Evolutionary conservation across 139 green algal species (phyloP).

Genomic region (Deuterostichococcus epilithicus): DNA sequence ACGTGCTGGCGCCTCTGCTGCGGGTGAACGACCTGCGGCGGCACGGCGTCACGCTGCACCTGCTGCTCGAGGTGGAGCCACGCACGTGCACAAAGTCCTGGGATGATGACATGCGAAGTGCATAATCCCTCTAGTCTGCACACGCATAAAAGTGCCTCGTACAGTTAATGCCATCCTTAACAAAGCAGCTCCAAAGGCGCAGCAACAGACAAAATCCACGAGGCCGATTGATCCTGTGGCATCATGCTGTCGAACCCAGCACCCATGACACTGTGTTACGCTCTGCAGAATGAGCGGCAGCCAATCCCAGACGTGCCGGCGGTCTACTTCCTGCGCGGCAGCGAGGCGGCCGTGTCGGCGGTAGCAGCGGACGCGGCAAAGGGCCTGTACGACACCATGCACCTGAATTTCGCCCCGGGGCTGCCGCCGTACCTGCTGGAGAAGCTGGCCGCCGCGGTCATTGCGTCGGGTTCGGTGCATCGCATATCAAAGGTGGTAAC

Average conservation of each 20-base stretch:
- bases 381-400: constrained; percentile 85
- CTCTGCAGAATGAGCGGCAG: constrained; percentile 63
- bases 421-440: constrained; percentile 76
- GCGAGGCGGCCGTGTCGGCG: constrained; percentile 54
- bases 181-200: too few species aligned
- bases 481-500: constrained; percentile 75
- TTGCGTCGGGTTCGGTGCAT: constrained; percentile 3
- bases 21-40: constrained; percentile 79
- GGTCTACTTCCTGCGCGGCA: constrained; percentile 91
- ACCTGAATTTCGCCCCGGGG: constrained; percentile 90
- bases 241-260: too few species aligned
- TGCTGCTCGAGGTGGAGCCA: constrained; percentile 67
- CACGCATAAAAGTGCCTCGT: too few species aligned
- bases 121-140: too few species aligned
- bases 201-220: too few species aligned
- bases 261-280: too few species aligned
- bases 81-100: too few species aligned
- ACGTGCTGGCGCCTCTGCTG: constrained; percentile 92
- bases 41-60: constrained; percentile 93
- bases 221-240: too few species aligned
- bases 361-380: constrained; percentile 68
- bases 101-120: too few species aligned
- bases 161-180: too few species aligned
- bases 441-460: constrained; percentile 51
- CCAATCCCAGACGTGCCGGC: constrained; percentile 94